Percentiles rank a stretch among this genome's conserved stretches.
Conservation (phyloP, 2,329 filamentous ascomycete genomes). For the Aspergillus pseudotamarii region DNA sequence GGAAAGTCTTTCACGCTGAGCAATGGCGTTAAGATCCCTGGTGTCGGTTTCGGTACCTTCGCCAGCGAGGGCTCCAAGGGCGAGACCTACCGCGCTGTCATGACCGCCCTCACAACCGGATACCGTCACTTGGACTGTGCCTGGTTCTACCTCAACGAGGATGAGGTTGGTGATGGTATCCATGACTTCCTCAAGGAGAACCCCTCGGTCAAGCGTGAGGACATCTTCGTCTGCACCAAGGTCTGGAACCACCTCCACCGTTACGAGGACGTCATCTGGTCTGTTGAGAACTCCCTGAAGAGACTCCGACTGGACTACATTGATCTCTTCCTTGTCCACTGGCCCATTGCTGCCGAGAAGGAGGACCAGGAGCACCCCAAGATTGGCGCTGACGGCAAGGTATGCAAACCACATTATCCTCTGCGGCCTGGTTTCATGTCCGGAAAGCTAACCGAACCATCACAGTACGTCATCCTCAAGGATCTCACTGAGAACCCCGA, state of each 20-base stretch:
- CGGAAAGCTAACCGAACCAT: background rate
- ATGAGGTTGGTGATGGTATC: constrained; percentile 56
- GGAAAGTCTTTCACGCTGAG: constrained; percentile 55
- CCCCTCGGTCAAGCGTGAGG: constrained; percentile 50
- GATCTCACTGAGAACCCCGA: constrained; percentile 66
- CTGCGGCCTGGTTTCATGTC: background rate
- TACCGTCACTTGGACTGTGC: constrained; percentile 61
- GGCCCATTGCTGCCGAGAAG: constrained; percentile 55
- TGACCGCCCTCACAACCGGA: constrained; percentile 53
- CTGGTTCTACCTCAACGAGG: constrained; percentile 59
- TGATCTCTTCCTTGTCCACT: constrained; percentile 67
- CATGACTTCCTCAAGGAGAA: constrained; percentile 58
- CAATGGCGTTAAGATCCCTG: constrained; percentile 64
- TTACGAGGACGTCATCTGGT: constrained; percentile 49
- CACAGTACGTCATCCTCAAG: constrained; percentile 63
- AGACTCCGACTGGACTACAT: constrained; percentile 71
- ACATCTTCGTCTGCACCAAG: constrained; percentile 57
- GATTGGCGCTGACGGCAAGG: constrained; percentile 56
- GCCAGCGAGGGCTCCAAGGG: constrained; percentile 65
- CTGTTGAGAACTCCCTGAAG: constrained; percentile 62
- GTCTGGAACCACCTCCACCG: constrained; percentile 58
- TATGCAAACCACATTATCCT: constrained; percentile 25
- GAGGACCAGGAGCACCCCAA: constrained; percentile 51
- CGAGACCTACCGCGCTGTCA: constrained; percentile 59
- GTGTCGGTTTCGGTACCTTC: constrained; percentile 67